Base-by-base conservation (phyloP, 768 basidiomycete genomes). In the Suillus hirtellus region DNA sequence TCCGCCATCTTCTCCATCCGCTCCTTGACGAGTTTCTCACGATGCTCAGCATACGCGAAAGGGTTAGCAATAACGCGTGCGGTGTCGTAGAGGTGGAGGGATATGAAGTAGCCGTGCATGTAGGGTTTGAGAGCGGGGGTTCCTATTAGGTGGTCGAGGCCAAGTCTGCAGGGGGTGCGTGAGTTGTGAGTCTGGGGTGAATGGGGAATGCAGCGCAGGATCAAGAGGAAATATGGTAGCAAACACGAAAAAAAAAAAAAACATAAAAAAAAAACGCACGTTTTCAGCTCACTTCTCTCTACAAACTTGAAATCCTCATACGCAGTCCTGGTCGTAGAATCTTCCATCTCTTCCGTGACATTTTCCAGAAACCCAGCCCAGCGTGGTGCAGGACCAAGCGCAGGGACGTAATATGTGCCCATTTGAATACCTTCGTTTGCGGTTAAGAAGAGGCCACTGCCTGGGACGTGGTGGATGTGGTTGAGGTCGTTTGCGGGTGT, bases 281-380 rank as follows among this genome's bases (percentile, higher is more conserved):
- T 88, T 66, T 86, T 85, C 62, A 99, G 84, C 73, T 99, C 97
- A 63, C 78, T 82, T 66, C 90, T 83, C 75, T 95, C 94, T 61
- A 99, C 84, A 71, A 99, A 99, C 77, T 99, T 99, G 86, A 89
- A 99, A 78, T 99, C 97, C 74, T 96, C 90, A 74, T 99, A 99
- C 6, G 91, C 85, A 34, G 84, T 88, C 61, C 86, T 88, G 42
- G 82, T 83, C 10, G 84, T 88, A 71, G 91, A 89, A 72, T 94
- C 94, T 71, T 99, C 96, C 89, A 99, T 89, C 73, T 99, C 97
- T 75, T 99, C 97, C 0, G 97, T 99, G 72, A 99, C 92, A 70
- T 95, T 94, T 78, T 99, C 97, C 63, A 99, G 86, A 88, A 99
- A 99, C 71, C 89, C 89, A 42, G 93, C 94, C 97, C 97, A 99